Evolutionary conservation across 2,329 filamentous ascomycete genomes (phyloP).

Genomic region (Colletotrichum sidae): DNA sequence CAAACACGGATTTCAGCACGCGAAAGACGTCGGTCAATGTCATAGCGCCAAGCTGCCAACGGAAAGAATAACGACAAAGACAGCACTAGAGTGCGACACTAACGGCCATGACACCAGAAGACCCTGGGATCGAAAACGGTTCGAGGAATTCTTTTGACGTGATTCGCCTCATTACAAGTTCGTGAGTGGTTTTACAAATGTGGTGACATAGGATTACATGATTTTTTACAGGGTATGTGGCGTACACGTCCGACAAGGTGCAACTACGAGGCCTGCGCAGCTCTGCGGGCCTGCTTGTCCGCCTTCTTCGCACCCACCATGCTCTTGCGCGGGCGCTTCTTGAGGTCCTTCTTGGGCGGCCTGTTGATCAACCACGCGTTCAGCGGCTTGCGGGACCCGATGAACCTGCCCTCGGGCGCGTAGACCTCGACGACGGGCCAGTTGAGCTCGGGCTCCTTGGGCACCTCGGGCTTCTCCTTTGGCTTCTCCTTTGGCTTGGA

Average conservation of each 20-base stretch:
- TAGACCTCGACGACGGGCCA: conserved; percentile 87
- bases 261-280: neutral
- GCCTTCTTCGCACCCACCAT: conserved; percentile 74
- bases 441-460: conserved; percentile 46
- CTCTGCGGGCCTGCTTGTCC: conserved; percentile 55
- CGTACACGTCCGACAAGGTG: conserved; percentile 3
- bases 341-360: conserved; percentile 61
- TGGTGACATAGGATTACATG: conserved; percentile 7
- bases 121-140: too few species aligned
- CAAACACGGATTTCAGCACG: neutral
- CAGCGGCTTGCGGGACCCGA: conserved; percentile 76
- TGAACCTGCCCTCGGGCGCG: conserved; percentile 84
- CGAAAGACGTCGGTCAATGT: neutral
- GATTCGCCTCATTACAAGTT: too few species aligned
- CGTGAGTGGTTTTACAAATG: neutral
- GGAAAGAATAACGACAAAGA: too few species aligned
- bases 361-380: conserved; percentile 76
- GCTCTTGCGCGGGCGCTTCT: conserved; percentile 71
- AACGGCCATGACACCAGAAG: too few species aligned
- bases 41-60: neutral
- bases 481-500: conserved; percentile 1
- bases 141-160: too few species aligned
- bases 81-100: too few species aligned
- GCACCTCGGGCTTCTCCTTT: conserved; percentile 29
- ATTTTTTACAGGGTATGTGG: neutral